phyloP scores from a whole-genome alignment of 2,329 filamentous ascomycete species.

The Tetracladium maxilliforme region DNA sequence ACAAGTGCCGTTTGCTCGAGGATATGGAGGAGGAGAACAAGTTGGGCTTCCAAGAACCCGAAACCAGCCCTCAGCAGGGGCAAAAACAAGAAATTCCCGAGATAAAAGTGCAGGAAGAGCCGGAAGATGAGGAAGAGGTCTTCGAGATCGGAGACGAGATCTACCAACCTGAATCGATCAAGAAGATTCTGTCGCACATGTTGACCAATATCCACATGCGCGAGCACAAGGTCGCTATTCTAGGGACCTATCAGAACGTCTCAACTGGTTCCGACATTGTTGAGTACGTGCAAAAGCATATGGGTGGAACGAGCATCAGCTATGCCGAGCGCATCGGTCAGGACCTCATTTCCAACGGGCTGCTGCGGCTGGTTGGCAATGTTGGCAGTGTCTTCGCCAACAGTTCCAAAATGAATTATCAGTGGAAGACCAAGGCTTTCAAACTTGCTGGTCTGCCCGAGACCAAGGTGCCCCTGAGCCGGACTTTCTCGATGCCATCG shows the following conservation, averaged over 20 bases:
- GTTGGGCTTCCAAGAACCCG: slow-evolving; percentile 84
- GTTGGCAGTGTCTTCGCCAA: slow-evolving; percentile 94
- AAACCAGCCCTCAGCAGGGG: slow-evolving; percentile 38
- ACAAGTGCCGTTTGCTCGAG: slow-evolving; percentile 92
- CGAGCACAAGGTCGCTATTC: slow-evolving; percentile 88
- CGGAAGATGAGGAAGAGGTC: slow-evolving; percentile 64
- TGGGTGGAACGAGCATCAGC: slow-evolving; percentile 71
- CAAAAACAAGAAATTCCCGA: slow-evolving; percentile 56
- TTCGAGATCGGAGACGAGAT: slow-evolving; percentile 84
- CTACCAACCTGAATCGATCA: slow-evolving; percentile 74
- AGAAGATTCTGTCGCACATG: slow-evolving; percentile 79
- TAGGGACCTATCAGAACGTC: slow-evolving; percentile 89
- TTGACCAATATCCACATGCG: slow-evolving; percentile 73
- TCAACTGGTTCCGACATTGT: slow-evolving; percentile 87
- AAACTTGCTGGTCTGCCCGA: slow-evolving; percentile 77
- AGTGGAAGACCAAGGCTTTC: slow-evolving; percentile 90
- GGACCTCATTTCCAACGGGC: slow-evolving; percentile 74
- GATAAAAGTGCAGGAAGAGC: slow-evolving; percentile 67
- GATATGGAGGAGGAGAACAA: slow-evolving; percentile 98
- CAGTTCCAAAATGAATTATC: slow-evolving; percentile 93
- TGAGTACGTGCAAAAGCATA: slow-evolving; percentile 82
- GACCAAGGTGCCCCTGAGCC: slow-evolving; percentile 60
- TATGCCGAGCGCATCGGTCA: slow-evolving; percentile 93
- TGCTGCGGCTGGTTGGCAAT: slow-evolving; percentile 81
- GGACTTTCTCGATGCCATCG: slow-evolving; percentile 60